Percentiles rank a stretch among this genome's conserved stretches.
These are phyloP conservation scores for Trametes versicolor DNA, from an alignment of 1,284 basidiomycete genomes.

Conservation along the genomic window DNA sequence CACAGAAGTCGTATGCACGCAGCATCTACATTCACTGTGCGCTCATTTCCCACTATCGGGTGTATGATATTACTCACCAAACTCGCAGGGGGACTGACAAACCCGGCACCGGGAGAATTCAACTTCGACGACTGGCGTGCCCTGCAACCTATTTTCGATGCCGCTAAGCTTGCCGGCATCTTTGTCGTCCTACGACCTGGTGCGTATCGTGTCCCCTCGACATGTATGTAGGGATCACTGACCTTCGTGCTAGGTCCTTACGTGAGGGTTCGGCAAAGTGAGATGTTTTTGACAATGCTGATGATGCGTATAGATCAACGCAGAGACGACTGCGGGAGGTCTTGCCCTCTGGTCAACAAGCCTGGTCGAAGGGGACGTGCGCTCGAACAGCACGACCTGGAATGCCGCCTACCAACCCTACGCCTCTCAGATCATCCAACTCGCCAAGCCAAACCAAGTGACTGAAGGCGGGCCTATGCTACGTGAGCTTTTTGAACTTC, in stretches of 20 bases:
- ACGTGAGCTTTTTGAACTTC: constrained; percentile 51
- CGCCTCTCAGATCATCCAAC: constrained; percentile 67
- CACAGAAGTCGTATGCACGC: background rate
- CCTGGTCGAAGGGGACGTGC: constrained; percentile 69
- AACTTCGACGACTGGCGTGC: constrained; percentile 78
- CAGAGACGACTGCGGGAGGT: constrained; percentile 84
- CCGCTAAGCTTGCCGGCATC: constrained; percentile 54
- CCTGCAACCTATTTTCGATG: constrained; percentile 67
- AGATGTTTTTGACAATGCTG: background rate
- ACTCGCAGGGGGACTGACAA: constrained; percentile 63
- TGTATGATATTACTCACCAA: background rate
- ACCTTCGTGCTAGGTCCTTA: constrained; percentile 36
- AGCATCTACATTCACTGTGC: constrained; percentile 77
- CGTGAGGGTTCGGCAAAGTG: constrained; percentile 22
- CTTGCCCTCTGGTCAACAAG: constrained; percentile 83
- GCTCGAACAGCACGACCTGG: constrained; percentile 78
- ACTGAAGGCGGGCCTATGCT: constrained; percentile 78
- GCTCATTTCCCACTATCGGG: background rate
- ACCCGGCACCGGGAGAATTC: constrained; percentile 78
- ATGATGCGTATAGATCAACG: constrained; percentile 70
- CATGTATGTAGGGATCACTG: background rate
- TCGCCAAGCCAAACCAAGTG: constrained; percentile 74
- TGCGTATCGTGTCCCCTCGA: constrained; percentile 14
- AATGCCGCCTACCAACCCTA: constrained; percentile 76
- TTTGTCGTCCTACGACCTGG: constrained; percentile 59